These are phyloP conservation scores for Canariomyces notabilis DNA, from an alignment of 2,329 filamentous ascomycete genomes.

Conservation along the genomic window DNA sequence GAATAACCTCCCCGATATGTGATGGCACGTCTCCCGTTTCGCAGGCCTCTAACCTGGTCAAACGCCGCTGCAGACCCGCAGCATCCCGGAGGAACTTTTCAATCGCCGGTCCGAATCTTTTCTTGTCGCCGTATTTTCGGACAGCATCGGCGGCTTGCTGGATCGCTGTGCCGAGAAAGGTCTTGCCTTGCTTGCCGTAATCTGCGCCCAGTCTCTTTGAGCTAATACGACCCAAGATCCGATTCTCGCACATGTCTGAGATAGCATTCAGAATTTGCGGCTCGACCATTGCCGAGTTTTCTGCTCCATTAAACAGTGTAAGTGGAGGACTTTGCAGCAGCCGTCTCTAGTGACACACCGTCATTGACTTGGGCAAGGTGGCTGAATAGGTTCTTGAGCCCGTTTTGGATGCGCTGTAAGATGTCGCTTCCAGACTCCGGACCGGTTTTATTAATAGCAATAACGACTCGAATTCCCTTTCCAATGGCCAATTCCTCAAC, in stretches of 20 bases:
- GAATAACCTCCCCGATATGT: slow-evolving; percentile 5
- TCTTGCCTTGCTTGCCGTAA: background rate
- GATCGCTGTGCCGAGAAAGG: background rate
- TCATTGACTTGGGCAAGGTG: slow-evolving; percentile 4
- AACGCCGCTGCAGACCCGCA: background rate
- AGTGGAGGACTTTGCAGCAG: background rate
- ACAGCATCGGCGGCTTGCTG: slow-evolving; percentile 4
- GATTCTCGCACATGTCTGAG: slow-evolving; percentile 11
- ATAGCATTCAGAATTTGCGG: slow-evolving; percentile 9
- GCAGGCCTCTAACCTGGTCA: slow-evolving; percentile 9
- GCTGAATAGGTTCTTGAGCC: slow-evolving; percentile 14
- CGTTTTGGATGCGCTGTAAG: slow-evolving; percentile 12
- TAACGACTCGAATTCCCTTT: slow-evolving; percentile 8
- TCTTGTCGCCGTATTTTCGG: background rate
- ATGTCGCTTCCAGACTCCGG: background rate
- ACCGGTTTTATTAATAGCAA: slow-evolving; percentile 19
- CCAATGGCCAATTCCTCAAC: slow-evolving; percentile 12
- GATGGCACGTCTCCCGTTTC: background rate
- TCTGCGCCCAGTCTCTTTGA: background rate
- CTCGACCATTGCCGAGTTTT: background rate
- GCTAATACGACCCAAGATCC: slow-evolving; percentile 12
- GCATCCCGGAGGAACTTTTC: slow-evolving; percentile 3
- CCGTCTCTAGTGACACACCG: slow-evolving; percentile 5
- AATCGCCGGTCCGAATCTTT: background rate
- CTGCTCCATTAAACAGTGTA: background rate